These are phyloP conservation scores for Penicillium antarcticum DNA, from an alignment of 495 filamentous ascomycete species.

Conservation along the genomic window DNA sequence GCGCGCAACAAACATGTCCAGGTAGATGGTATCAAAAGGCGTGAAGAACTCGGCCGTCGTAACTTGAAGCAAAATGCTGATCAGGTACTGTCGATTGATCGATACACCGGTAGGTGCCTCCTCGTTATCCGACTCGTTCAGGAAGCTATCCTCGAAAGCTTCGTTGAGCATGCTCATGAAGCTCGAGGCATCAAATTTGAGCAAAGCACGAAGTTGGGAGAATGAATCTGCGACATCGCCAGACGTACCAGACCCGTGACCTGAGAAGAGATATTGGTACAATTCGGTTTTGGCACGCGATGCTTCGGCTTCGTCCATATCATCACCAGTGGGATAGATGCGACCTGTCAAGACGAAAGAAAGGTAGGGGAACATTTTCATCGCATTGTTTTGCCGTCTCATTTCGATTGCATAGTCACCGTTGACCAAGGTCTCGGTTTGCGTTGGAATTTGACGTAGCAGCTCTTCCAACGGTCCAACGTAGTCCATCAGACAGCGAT, in stretches of 20 bases:
- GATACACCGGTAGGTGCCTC: constrained; percentile 51
- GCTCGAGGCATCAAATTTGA: constrained; percentile 85
- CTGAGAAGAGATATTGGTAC: constrained; percentile 91
- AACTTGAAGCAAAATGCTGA: constrained; percentile 84
- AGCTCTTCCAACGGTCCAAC: constrained; percentile 87
- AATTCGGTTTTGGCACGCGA: constrained; percentile 76
- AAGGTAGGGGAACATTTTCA: constrained; percentile 93
- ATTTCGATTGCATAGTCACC: constrained; percentile 32
- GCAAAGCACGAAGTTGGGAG: constrained; percentile 76
- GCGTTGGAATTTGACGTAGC: constrained; percentile 59
- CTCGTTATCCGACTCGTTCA: constrained; percentile 62
- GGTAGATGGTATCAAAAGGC: constrained; percentile 81
- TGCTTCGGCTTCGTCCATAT: constrained; percentile 64
- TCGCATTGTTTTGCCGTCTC: constrained; percentile 56
- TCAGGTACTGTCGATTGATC: constrained; percentile 84
- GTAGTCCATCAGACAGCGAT: constrained; percentile 81
- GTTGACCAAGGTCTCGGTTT: constrained; percentile 26
- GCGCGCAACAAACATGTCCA: constrained; percentile 96
- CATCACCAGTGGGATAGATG: constrained; percentile 80
- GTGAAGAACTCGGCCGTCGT: constrained; percentile 73
- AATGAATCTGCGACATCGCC: constrained; percentile 63
- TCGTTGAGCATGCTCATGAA: constrained; percentile 96
- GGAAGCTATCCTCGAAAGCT: constrained; percentile 91
- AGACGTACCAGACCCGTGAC: constrained; percentile 57
- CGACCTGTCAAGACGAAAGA: constrained; percentile 90